phyloP scores from a whole-genome alignment of 2,329 filamentous ascomycete genomes.

The Colletotrichum costaricense region DNA sequence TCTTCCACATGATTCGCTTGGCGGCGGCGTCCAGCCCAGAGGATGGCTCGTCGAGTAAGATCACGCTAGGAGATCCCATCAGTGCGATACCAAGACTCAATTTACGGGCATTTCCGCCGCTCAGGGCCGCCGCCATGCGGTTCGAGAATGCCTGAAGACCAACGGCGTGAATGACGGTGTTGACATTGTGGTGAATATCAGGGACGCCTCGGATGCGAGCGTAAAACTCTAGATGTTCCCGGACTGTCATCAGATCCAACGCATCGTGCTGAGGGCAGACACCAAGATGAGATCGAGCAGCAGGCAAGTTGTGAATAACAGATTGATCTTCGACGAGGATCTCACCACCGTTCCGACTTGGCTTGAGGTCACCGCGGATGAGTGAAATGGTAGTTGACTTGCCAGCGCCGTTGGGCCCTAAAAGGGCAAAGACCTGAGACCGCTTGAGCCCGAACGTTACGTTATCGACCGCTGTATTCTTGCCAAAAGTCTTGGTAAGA shows the following conservation, averaged over 20 bases:
- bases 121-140: slow-evolving; percentile 82
- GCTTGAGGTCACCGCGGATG: slow-evolving; percentile 88
- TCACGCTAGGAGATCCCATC: slow-evolving; percentile 89
- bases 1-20: slow-evolving; percentile 94
- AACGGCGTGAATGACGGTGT: slow-evolving; percentile 82
- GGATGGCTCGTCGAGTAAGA: slow-evolving; percentile 89
- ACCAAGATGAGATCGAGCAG: slow-evolving; percentile 82
- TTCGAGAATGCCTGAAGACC: slow-evolving; percentile 77
- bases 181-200: slow-evolving; percentile 81
- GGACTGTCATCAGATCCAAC: slow-evolving; percentile 90
- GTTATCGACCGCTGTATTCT: slow-evolving; percentile 85
- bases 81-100: slow-evolving; percentile 88
- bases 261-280: slow-evolving; percentile 92
- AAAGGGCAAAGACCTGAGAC: slow-evolving; percentile 87
- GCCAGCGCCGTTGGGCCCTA: slow-evolving; percentile 92
- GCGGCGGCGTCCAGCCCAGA: slow-evolving; percentile 91
- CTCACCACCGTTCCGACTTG: slow-evolving; percentile 77
- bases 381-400: slow-evolving; percentile 92
- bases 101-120: slow-evolving; percentile 95
- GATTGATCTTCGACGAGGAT: slow-evolving; percentile 84
- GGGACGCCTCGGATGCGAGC: slow-evolving; percentile 83
- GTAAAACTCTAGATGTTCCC: slow-evolving; percentile 89
- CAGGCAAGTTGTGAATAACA: slow-evolving; percentile 77
- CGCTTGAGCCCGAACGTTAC: slow-evolving; percentile 84
- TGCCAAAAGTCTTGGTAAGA: slow-evolving; percentile 82